Base-by-base conservation (phyloP, 371 early-diverging fungal species). In the Umbelopsis sp. region DNA sequence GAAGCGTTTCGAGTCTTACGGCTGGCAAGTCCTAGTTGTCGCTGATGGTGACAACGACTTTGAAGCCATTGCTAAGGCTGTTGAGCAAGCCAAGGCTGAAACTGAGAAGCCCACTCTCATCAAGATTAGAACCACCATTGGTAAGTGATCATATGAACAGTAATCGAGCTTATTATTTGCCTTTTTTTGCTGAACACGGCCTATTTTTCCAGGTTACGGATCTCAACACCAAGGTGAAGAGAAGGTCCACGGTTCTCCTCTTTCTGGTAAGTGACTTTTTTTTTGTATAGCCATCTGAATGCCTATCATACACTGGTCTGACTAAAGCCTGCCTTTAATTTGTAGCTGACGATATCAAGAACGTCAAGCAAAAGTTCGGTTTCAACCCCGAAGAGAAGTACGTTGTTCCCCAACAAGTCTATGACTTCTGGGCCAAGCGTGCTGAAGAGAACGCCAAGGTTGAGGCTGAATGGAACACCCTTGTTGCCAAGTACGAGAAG, bases 1-100 rank as follows among this genome's bases (percentile, higher is more conserved):
- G 44, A 81, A 90, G 79, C 94, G 99, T 72, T 98, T 94, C 80
- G 91, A 93, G 76, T 80, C 98, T 22, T 96, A 96, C 76, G 98
- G 97, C 50, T 99, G 97, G 96, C 95, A 96, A 74, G 92, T 93
- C 24, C 84, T 84, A 65, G 72, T 82, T 68, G 87, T 98, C 50
- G 84, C 80, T 35, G 94, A 97, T 74, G 97, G 97, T 70, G 92
- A 99, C 79, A 73, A 77, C 74, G 96, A 96, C 72, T 68, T 92
- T 11, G 88, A 81, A 8, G 85, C 81, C 29, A 89, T 99, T 63
- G 76, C 87, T 65, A 75, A 78, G 35, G 96, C 96, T 53, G 87
- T 95, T 44, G 91, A 88, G 65, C 82, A 80, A 25, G 97, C 97
- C 63, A 93, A 94, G 83, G 76, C 81, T 25, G 95, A 93, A 64